phyloP scores from a whole-genome alignment of 2,329 filamentous ascomycete genomes.

The Pseudocercospora fuligena region DNA sequence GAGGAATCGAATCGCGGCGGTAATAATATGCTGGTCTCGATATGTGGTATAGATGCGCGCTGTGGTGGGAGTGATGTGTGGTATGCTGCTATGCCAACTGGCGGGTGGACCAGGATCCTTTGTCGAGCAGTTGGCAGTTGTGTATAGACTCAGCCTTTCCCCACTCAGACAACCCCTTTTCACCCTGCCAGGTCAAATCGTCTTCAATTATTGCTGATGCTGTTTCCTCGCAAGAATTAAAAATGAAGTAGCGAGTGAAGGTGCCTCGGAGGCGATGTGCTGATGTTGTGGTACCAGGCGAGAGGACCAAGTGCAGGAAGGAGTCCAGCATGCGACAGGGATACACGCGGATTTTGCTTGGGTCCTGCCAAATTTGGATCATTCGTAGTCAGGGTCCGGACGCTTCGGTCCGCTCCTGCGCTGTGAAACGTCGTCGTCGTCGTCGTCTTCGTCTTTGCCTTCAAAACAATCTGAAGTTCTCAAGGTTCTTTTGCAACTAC shows the following conservation, averaged over 20 bases:
- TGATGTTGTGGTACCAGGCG: neutral
- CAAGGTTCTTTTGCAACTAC: no score
- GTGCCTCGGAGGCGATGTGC: neutral
- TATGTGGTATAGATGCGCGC: neutral
- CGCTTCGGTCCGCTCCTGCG: no score
- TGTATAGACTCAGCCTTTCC: neutral
- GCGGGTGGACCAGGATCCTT: neutral
- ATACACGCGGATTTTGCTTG: neutral
- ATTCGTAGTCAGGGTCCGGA: neutral
- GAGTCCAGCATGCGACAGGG: neutral
- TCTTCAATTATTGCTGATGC: neutral
- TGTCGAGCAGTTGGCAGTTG: neutral
- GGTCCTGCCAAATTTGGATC: neutral
- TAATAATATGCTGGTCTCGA: neutral
- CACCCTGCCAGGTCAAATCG: neutral
- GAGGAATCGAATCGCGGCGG: neutral
- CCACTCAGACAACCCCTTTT: neutral
- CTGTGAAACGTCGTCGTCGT: no score
- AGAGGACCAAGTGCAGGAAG: neutral
- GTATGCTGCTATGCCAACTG: slow-evolving; percentile 8
- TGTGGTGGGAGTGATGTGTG: neutral
- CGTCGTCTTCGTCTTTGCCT: no score
- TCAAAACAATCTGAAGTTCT: no score
- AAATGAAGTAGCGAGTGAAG: neutral
- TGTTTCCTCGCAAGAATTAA: neutral